Conservation (phyloP, 2,329 filamentous ascomycete genomes). For the Alternaria tenuissima region DNA sequence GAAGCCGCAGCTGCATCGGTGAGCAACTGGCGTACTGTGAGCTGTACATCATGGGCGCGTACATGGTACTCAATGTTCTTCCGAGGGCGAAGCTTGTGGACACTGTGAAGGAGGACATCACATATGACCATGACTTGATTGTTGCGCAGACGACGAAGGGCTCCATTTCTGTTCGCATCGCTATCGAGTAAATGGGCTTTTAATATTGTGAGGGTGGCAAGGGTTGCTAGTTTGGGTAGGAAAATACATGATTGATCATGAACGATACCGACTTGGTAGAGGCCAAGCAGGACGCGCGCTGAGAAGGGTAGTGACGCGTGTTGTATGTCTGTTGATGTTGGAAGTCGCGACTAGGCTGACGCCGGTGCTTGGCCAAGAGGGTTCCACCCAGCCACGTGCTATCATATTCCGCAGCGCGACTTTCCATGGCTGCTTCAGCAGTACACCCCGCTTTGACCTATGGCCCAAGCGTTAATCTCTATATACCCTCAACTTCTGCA, state of each 20-base stretch:
- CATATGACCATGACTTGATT: slow-evolving; percentile 37
- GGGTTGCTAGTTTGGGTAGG: neutral
- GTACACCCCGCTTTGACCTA: neutral
- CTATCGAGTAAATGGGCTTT: slow-evolving; percentile 23
- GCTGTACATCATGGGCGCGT: slow-evolving; percentile 34
- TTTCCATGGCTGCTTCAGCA: neutral
- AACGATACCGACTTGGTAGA: neutral
- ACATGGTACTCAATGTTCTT: slow-evolving; percentile 31
- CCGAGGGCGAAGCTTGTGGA: slow-evolving; percentile 34
- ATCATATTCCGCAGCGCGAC: neutral
- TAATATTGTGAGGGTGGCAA: neutral
- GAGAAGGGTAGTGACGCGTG: neutral
- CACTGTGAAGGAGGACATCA: slow-evolving; percentile 34
- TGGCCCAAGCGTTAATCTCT: neutral
- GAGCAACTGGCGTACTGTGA: slow-evolving; percentile 42
- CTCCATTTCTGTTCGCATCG: slow-evolving; percentile 34
- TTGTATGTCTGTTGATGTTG: neutral
- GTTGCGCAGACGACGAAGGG: slow-evolving; percentile 38
- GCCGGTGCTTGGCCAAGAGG: neutral
- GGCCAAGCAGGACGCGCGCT: neutral
- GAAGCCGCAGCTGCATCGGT: slow-evolving; percentile 41
- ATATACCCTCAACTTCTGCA: neutral
- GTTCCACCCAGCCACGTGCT: neutral
- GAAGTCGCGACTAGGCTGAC: neutral
- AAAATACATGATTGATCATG: neutral